Conservation (phyloP, 164 flowering plant genomes). For the Houttuynia cordata region DNA sequence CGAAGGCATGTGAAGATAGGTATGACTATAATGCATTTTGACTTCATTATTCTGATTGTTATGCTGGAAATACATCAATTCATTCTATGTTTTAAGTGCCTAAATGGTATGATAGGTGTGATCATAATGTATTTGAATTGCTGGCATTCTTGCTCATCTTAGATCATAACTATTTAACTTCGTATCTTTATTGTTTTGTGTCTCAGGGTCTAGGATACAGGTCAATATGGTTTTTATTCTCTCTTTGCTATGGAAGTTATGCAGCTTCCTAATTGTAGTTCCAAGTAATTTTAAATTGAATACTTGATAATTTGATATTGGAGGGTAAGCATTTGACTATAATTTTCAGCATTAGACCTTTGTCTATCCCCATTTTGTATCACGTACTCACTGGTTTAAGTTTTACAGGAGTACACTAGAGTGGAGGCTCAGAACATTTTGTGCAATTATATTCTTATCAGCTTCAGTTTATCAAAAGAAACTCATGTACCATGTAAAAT, state of each 20-base stretch:
- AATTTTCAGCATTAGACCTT: not conserved
- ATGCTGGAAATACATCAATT: not conserved
- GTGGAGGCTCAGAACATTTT: conserved; percentile 31
- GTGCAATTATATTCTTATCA: conserved; percentile 34
- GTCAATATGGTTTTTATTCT: conserved; percentile 32
- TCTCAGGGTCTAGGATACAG: conserved; percentile 24
- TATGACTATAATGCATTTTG: too few relatives aligned
- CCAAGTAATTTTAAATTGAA: conserved; percentile 43
- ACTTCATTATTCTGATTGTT: not conserved
- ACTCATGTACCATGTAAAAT: conserved; percentile 41
- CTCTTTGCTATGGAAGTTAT: conserved; percentile 41
- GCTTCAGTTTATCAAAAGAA: conserved; percentile 51
- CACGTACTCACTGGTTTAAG: conserved; percentile 3
- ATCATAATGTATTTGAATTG: not conserved
- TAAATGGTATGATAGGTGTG: not conserved
- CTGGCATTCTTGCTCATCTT: conserved; percentile 1
- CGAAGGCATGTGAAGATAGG: too few relatives aligned
- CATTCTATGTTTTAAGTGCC: not conserved
- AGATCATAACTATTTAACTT: not conserved
- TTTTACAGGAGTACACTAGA: conserved; percentile 38
- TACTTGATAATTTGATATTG: too few relatives aligned
- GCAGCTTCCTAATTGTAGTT: conserved; percentile 53
- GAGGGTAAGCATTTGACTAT: conserved; percentile 31
- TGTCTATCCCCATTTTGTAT: conserved; percentile 4
- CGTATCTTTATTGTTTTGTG: not conserved